These are phyloP conservation scores for Acidiella bohemica DNA, from an alignment of 495 filamentous ascomycete genomes.

Conservation along the genomic window DNA sequence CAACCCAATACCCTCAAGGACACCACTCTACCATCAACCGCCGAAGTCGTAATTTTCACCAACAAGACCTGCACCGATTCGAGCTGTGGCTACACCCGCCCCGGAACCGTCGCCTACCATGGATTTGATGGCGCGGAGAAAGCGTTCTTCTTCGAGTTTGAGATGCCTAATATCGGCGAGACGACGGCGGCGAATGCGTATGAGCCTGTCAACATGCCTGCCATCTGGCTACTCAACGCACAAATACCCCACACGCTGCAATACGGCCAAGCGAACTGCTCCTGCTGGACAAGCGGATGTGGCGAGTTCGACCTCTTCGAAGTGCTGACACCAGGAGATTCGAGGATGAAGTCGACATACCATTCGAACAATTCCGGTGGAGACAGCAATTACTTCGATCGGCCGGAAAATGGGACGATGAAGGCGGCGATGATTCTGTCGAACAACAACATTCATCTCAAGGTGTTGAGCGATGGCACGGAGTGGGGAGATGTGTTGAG, in stretches of 20 bases:
- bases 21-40: conserved; percentile 37
- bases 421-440: conserved; percentile 49
- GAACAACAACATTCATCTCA: conserved; percentile 31
- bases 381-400: conserved; percentile 48
- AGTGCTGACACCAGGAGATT: conserved; percentile 39
- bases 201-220: conserved; percentile 43
- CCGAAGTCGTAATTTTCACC: conserved; percentile 50
- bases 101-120: conserved; percentile 25
- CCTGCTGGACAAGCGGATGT: conserved; percentile 54
- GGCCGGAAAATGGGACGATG: conserved; percentile 40
- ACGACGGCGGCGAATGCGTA: conserved; percentile 20
- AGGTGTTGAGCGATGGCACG: conserved; percentile 26
- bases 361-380: conserved; percentile 44
- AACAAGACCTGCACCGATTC: conserved; percentile 38
- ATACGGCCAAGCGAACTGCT: conserved; percentile 45
- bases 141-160: conserved; percentile 53
- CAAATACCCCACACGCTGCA: conserved; percentile 52
- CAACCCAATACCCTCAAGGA: conserved; percentile 39
- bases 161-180: conserved; percentile 46
- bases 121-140: conserved; percentile 51
- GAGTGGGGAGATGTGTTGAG: conserved; percentile 21
- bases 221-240: conserved; percentile 59
- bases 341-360: conserved; percentile 43
- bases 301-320: conserved; percentile 64
- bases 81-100: conserved; percentile 15